A percentile compares a stretch with the other conserved stretches of the same genome.
phyloP scores from a whole-genome alignment of 306 rosid species.

The Fragaria vesca region DNA sequence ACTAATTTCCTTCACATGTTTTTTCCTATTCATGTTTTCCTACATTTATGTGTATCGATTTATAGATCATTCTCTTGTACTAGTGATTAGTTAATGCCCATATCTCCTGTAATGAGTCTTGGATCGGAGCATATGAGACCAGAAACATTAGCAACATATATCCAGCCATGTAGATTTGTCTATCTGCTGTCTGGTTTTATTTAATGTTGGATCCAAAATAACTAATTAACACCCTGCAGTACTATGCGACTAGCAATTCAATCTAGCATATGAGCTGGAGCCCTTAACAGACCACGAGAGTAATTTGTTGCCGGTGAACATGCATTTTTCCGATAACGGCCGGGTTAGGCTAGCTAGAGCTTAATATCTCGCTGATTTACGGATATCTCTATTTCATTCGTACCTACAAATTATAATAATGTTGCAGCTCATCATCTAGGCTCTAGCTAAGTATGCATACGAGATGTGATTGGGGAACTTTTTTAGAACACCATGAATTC shows the following conservation, averaged over 20 bases:
- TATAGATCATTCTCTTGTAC: background rate
- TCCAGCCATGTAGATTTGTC: background rate
- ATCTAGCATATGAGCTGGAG: background rate
- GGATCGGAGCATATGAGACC: background rate
- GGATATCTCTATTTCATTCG: no score
- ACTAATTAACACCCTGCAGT: background rate
- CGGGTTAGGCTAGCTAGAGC: background rate
- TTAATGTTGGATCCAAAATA: background rate
- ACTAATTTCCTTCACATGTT: constrained; percentile 6
- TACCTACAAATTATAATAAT: background rate
- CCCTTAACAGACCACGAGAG: background rate
- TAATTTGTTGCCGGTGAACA: background rate
- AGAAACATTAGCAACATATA: background rate
- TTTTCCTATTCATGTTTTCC: background rate
- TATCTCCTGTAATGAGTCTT: background rate
- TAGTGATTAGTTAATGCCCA: background rate
- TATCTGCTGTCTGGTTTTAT: background rate
- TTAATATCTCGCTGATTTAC: background rate
- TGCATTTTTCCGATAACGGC: background rate
- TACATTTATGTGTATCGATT: background rate
- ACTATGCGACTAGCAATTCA: background rate
- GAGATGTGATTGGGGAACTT: no score
- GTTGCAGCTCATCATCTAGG: background rate
- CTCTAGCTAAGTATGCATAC: background rate
- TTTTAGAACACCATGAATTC: background rate